Percentiles rank a stretch among this genome's conserved stretches.
These are phyloP conservation scores for Phytopythium litorale DNA, from an alignment of 352 stramenopile genomes.

Conservation along the genomic window DNA sequence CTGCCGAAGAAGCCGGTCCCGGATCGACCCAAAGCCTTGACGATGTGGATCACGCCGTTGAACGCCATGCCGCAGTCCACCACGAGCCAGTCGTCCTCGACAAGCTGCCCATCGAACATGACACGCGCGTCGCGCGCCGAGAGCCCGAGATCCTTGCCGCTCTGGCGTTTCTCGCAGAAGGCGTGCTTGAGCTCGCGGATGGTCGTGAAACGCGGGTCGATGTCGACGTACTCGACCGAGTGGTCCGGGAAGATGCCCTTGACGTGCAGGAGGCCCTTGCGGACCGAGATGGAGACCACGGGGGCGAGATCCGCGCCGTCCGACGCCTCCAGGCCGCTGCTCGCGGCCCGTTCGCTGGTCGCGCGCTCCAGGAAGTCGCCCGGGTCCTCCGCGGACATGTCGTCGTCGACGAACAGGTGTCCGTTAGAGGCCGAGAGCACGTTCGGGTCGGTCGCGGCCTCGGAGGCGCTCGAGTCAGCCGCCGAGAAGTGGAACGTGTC, in stretches of 20 bases:
- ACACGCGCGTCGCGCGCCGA: slow-evolving; percentile 42
- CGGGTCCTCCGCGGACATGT: slow-evolving; percentile 8
- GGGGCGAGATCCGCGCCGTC: slow-evolving; percentile 14
- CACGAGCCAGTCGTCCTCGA: slow-evolving; percentile 77
- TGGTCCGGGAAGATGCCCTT: slow-evolving; percentile 82
- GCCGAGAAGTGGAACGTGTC: slow-evolving; percentile 38
- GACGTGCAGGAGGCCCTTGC: slow-evolving; percentile 60
- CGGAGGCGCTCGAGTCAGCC: slow-evolving; percentile 6
- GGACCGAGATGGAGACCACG: slow-evolving; percentile 51
- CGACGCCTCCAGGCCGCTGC: background rate
- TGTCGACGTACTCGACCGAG: slow-evolving; percentile 76
- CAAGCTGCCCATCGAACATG: slow-evolving; percentile 72
- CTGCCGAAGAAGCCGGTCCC: slow-evolving; percentile 8
- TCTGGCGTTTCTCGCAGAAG: slow-evolving; percentile 55
- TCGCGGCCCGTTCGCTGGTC: slow-evolving; percentile 10
- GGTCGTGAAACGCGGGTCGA: slow-evolving; percentile 67
- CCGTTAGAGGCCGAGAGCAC: slow-evolving; percentile 4
- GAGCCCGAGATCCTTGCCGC: slow-evolving; percentile 40
- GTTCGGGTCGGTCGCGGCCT: slow-evolving; percentile 3
- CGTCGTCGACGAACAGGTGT: slow-evolving; percentile 9
- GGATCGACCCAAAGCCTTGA: slow-evolving; percentile 23
- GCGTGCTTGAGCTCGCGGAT: slow-evolving; percentile 64
- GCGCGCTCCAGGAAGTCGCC: slow-evolving; percentile 1
- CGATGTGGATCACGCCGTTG: slow-evolving; percentile 68
- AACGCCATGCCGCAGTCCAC: slow-evolving; percentile 78